Base-by-base conservation (phyloP, 805 yeast species). In the Candida cerambycidarum region DNA sequence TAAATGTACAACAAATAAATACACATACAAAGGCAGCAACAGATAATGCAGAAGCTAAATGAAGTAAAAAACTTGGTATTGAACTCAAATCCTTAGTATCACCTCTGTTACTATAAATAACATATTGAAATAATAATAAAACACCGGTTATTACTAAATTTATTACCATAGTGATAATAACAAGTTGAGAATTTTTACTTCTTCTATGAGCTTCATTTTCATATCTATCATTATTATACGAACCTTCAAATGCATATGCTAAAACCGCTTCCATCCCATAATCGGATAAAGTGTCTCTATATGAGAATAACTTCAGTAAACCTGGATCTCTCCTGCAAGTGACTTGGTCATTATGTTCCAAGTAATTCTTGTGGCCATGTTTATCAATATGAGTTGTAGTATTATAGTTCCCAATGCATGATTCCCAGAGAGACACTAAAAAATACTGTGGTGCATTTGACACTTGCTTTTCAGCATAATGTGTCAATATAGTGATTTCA, bases 401-500 rank as follows among this genome's bases (percentile, higher is more conserved):
- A 34, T 63, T 62, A 47, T 69, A 72, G 40, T 56, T 59, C 1
- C 76, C 78, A 39, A 58, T 65, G 50, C 82, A 77, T 69, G 75
- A 75, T 38, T 61, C 56, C 66, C 70, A 63, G 3, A 75, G 38
- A 5, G 71, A 61, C 0, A 71, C 62, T 9, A 63, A 48, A 4
- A 76, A 64, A 44, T 61, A 71, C 52, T 79, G 80, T 1, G 83
- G 82, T 1, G 79, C 75, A 21, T 53, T 46, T 5, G 61, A 59
- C 11, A 78, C 79, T 48, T 76, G 74, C 3, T 55, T 56, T 44
- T 67, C 62, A 3, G 80, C 72, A 51, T 77, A 79, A 11, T 62
- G 57, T 1, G 76, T 62, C 28, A 79, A 55, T 5, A 78, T 52
- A 10, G 60, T 45, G 19, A 79, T 66, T 43, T 76, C 79, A 1